Base-by-base conservation (phyloP, 345 rosid species). In the Cardamine resedifolia region DNA sequence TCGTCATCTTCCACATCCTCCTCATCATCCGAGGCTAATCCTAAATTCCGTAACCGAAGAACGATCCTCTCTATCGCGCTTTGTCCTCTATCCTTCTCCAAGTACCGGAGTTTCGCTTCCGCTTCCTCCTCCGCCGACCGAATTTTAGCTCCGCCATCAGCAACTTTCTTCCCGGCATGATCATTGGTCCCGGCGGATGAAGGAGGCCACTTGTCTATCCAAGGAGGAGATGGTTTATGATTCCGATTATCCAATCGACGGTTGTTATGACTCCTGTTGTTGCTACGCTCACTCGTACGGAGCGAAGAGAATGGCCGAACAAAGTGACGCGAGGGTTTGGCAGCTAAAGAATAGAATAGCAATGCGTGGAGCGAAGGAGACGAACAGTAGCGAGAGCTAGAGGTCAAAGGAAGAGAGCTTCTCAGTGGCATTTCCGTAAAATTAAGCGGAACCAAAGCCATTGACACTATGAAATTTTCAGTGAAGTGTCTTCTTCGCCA, bases 1-100 rank as follows among this genome's bases (percentile, higher is more conserved):
- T 59, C 80, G 2, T 62, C 71, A 30, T 66, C 87, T 5, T 73
- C 84, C 15, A 50, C 84, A 20, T 83, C 90, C 7, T 81, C 93
- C 34, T 85, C 91, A 18, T 84, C 95, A 50, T 89, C 90, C 2
- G 89, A 81, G 3, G 81, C 96, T 59, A 91, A 51, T 20, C 97
- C 99, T 8, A 95, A 55, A 78, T 95, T 87, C 68, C 97, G 80
- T 70, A 95, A 73, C 62, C 97, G 83, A 43, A 95, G 90, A 49
- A 89, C 97, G 26, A 95, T 95, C 70, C 93, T 82, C 49, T 95
- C 92, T 2, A 95, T 85, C 7, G 97, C 90, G 61, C 66, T 91
- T 39, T 86, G 83, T 20, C 90, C 89, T 79, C 56, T 89, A 47
- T 80, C 88, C 47, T 66, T 55, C 64, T 74, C 72, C 18, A 71